Conservation (phyloP, 2,329 filamentous ascomycete genomes). For the Claviceps quebecensis region DNA sequence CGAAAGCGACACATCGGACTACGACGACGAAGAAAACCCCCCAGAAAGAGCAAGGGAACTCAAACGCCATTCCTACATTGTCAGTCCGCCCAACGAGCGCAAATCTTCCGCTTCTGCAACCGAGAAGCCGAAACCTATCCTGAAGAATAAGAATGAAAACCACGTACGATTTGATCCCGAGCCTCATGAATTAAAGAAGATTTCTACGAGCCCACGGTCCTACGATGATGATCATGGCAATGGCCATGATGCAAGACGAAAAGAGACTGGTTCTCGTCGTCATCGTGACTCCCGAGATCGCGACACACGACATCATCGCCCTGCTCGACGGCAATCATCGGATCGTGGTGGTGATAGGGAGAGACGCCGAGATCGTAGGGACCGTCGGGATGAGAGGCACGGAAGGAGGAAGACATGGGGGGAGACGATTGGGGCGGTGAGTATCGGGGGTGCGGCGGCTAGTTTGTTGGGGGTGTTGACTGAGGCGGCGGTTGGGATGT, state of each 20-base stretch:
- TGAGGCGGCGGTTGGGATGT: slow-evolving; percentile 34
- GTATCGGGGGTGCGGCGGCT: slow-evolving; percentile 46
- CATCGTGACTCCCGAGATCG: slow-evolving; percentile 15
- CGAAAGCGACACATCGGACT: slow-evolving; percentile 19
- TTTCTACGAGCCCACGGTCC: slow-evolving; percentile 13
- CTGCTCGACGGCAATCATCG: slow-evolving; percentile 20
- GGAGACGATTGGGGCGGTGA: slow-evolving; percentile 41
- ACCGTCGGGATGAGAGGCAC: slow-evolving; percentile 22
- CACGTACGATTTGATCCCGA: slow-evolving; percentile 40
- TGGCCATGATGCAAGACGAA: slow-evolving; percentile 12
- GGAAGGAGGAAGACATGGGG: slow-evolving; percentile 33
- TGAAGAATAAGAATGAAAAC: slow-evolving; percentile 46
- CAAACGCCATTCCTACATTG: slow-evolving; percentile 19
- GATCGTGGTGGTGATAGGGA: slow-evolving; percentile 28
- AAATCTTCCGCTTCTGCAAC: slow-evolving; percentile 22
- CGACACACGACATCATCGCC: slow-evolving; percentile 14
- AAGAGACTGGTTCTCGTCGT: slow-evolving; percentile 8
- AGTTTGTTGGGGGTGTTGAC: slow-evolving; percentile 43
- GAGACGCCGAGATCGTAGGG: slow-evolving; percentile 22
- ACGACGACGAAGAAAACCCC: slow-evolving; percentile 19
- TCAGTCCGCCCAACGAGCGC: slow-evolving; percentile 20
- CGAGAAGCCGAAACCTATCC: slow-evolving; percentile 39
- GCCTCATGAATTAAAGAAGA: slow-evolving; percentile 27
- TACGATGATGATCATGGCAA: slow-evolving; percentile 20
- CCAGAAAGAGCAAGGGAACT: slow-evolving; percentile 12